Conservation (phyloP, 805 yeast species). For the Hemisphaericaspora nanyangensis region DNA sequence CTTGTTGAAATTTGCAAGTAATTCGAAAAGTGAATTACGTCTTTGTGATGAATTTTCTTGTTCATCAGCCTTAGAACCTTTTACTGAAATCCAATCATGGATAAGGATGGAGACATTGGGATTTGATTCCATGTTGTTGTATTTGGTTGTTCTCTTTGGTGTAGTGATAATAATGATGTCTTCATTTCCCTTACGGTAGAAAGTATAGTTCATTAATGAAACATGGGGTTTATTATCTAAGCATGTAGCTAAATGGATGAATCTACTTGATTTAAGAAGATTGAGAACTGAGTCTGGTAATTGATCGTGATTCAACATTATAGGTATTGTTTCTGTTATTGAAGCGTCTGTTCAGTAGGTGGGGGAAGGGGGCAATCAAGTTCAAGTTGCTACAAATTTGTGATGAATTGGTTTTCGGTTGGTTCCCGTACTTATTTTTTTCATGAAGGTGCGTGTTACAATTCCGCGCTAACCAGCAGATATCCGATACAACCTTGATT, state of each 20-base stretch:
- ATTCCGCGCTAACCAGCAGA: too few species aligned
- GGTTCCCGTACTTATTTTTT: too few species aligned
- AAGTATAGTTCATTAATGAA: slow-evolving; percentile 86
- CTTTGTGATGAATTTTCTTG: slow-evolving; percentile 13
- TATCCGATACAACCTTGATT: too few species aligned
- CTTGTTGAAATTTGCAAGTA: slow-evolving; percentile 75
- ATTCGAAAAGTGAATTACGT: slow-evolving; percentile 37
- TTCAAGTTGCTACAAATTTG: too few species aligned
- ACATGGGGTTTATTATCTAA: slow-evolving; percentile 76
- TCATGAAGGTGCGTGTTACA: too few species aligned
- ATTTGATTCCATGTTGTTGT: slow-evolving; percentile 61
- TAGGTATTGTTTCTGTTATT: neutral
- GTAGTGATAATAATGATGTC: slow-evolving; percentile 70
- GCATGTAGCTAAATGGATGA: slow-evolving; percentile 83
- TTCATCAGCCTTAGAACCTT: slow-evolving; percentile 22
- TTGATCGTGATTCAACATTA: slow-evolving; percentile 9
- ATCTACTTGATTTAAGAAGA: slow-evolving; percentile 58
- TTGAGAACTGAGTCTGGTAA: slow-evolving; percentile 35
- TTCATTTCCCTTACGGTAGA: slow-evolving; percentile 38
- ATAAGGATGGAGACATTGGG: slow-evolving; percentile 78
- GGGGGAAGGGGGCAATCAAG: too few species aligned
- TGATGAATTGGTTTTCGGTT: too few species aligned
- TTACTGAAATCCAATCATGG: slow-evolving; percentile 85
- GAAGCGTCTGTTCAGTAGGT: neutral
- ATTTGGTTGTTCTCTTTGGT: slow-evolving; percentile 68